Base-by-base conservation (phyloP, 2,329 filamentous ascomycete genomes). In the Colletotrichum sp. region DNA sequence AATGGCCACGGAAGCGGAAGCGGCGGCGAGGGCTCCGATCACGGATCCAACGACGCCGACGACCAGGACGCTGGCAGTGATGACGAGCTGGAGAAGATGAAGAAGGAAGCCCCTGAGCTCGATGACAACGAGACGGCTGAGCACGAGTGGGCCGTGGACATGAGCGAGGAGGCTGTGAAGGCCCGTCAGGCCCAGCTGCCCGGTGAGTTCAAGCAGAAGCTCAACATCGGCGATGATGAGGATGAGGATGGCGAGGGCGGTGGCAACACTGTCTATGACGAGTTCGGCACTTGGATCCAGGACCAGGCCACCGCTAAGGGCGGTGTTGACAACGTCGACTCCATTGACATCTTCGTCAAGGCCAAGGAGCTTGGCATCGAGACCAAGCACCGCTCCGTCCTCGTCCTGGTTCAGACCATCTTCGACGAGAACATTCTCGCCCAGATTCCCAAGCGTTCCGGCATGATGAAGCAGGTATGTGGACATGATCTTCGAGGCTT, bases 301-400 rank as follows among this genome's bases (percentile, higher is more conserved):
- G 89, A 89, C 75, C 90, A 96, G 82, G 92, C 93, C 73, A 89
- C 92, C 74, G 90, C 92, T 78, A 93, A 94, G 86, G 94, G 94
- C 77, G 89, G 92, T 80, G 89, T 98, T 80, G 90, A 92, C 86
- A 93, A 96, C 75, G 91, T 99, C 78, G 93, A 95, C 82, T 96
- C 97, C 81, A 90, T 98, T 79, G 94, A 96, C 52, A 95, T 99
- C 84, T 98, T 98, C 86, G 88, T 97, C 87, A 98, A 99, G 90
- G 96, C 96, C 78, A 97, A 98, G 88, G 97, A 98, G 81, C 90
- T 98, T 72, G 96, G 96, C 80, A 97, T 99, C 78, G 96, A 98
- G 87, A 86, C 86, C 87, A 99, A 98, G 92, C 95, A 98, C 89
- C 96, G 94, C 87, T 98, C 96, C 64, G 90, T 98, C 71, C 91